Evolutionary conservation across 768 basidiomycete genomes (phyloP), one percentile per base, ranked within the genome.

Genomic region (Pseudohyphozyma bogoriensis): DNA sequence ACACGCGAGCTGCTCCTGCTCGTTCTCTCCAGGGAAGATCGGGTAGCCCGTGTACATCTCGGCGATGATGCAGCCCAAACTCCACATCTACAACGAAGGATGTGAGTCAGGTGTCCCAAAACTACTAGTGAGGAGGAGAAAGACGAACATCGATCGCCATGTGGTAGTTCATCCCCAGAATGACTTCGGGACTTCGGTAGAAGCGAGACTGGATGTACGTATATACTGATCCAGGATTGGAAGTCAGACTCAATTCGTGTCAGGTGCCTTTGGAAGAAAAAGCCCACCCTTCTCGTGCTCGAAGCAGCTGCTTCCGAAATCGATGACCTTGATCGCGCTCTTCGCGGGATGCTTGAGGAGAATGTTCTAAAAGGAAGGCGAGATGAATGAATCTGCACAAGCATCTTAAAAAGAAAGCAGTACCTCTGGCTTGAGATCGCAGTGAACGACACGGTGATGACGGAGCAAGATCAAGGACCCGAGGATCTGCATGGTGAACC

Each of bases 201-300:
- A 99, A 99, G 44, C 95, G 88, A 76, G 90, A 93, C 74, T 97
- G 95, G 66, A 99, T 97, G 72, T 99, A 99, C 1, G 95, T 99
- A 74, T 97, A 99, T 64, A 99, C 95, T 99, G 64, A 6, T 29
- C 45, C 60, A 16, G 11, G 13, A 28, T 16, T 15, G 16, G 3
- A 37, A 32, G 20, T 42, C 28, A 37, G 35, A 56, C 44, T 29
- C 51, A 11, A 29, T 45, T 37, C 37, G 24, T n/a, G n/a, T n/a
- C n/a, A n/a, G n/a, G n/a, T n/a, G n/a, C n/a, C n/a, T n/a, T n/a
- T n/a, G n/a, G n/a, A n/a, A n/a, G 33, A 35, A n/a, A 33, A 37
- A 20, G 31, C 57, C 29, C n/a, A 64, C 64, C 93, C 78, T 96
- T 96, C 77, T 97, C 95, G 67, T 93, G 86, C 73, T 97, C 95